phyloP scores from a whole-genome alignment of 2,329 filamentous ascomycete species.

The Microdochium trichocladiopsis region DNA sequence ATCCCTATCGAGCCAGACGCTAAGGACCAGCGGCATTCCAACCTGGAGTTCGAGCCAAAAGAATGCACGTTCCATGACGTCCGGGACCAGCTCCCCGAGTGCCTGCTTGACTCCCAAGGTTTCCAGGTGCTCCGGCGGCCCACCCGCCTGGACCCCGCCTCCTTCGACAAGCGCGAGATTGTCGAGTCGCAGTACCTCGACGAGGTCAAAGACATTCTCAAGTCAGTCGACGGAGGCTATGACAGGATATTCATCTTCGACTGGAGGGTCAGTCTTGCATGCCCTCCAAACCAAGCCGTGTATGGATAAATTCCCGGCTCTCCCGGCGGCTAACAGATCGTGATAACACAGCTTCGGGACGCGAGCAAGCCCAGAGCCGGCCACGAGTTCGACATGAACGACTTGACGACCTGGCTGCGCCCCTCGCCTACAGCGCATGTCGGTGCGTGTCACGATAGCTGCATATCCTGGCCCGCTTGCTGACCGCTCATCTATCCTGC shows the following conservation, averaged over 20 bases:
- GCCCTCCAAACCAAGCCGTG: too few relatives aligned
- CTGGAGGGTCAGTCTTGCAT: background rate
- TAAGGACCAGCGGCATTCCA: background rate
- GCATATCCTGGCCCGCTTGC: background rate
- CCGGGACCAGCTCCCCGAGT: background rate
- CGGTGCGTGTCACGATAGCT: background rate
- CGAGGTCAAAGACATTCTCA: background rate
- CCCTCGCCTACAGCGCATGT: constrained; percentile 1
- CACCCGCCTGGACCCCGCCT: background rate
- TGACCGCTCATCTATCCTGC: background rate
- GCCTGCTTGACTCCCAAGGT: background rate
- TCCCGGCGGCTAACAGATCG: too few relatives aligned
- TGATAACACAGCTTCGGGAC: background rate
- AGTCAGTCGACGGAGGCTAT: constrained; percentile 1
- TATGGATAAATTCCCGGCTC: too few relatives aligned
- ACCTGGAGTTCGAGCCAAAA: constrained; percentile 1
- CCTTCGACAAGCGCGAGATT: background rate
- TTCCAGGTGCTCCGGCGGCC: background rate
- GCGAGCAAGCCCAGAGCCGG: background rate
- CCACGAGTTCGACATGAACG: constrained; percentile 2
- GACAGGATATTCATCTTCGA: constrained; percentile 2
- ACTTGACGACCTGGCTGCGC: constrained; percentile 1
- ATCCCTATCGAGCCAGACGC: constrained; percentile 1
- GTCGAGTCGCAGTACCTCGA: constrained; percentile 1
- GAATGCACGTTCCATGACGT: background rate